Conservation (phyloP, 768 basidiomycete species). For the Boletus barrowsii region DNA sequence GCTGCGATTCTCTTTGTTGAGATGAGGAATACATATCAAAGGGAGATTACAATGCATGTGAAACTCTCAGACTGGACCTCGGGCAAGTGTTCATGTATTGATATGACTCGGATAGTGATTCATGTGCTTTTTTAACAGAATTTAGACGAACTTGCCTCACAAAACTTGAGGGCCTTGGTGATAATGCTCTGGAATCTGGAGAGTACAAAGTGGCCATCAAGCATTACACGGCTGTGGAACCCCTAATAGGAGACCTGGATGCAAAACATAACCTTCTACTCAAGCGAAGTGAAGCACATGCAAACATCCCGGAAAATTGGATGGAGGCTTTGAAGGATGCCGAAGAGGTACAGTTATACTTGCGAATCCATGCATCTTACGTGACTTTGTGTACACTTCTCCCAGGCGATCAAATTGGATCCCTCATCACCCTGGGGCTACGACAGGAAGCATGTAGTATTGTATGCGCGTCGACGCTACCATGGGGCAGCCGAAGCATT, state of each 20-base stretch:
- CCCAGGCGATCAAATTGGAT: constrained; percentile 14
- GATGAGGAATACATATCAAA: constrained; percentile 5
- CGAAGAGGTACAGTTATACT: constrained; percentile 6
- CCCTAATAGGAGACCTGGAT: constrained; percentile 4
- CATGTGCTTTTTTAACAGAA: not conserved
- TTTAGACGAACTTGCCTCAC: constrained; percentile 7
- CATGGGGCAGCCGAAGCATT: constrained; percentile 15
- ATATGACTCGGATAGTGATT: no score
- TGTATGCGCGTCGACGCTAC: not conserved
- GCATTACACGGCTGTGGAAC: constrained; percentile 13
- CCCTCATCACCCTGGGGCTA: constrained; percentile 15
- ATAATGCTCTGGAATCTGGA: not conserved
- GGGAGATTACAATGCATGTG: constrained; percentile 11
- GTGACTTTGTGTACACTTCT: not conserved
- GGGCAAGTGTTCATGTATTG: not conserved
- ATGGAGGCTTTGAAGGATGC: constrained; percentile 9
- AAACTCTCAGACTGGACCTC: constrained; percentile 14
- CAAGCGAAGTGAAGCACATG: constrained; percentile 15
- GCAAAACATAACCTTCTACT: constrained; percentile 1
- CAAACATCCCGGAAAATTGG: not conserved
- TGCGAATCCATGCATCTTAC: not conserved
- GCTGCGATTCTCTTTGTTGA: constrained; percentile 9
- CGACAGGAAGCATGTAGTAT: constrained; percentile 9
- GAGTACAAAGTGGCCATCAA: constrained; percentile 12
- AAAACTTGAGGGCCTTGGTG: constrained; percentile 9